Evolutionary conservation across 371 early-diverging fungal species (phyloP).

Genomic region (Thermomucor indicae-seudaticae): DNA sequence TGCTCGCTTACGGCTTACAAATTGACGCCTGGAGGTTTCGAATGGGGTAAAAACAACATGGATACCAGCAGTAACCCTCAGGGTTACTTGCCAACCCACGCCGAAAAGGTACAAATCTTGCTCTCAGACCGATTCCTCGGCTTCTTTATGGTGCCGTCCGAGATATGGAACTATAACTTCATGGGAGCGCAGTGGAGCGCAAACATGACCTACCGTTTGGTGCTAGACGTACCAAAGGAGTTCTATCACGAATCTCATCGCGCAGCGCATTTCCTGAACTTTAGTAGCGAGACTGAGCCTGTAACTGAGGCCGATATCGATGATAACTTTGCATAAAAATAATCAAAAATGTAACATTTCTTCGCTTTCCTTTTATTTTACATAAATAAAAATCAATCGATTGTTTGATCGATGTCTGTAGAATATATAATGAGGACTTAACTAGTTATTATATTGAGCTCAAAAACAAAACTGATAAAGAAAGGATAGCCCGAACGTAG

Average conservation of each 20-base stretch:
- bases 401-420: no score
- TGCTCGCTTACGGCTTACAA: constrained; percentile 95
- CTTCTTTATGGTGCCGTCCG: constrained; percentile 96
- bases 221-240: constrained; percentile 90
- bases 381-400: not conserved
- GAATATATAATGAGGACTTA: no score
- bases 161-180: constrained; percentile 92
- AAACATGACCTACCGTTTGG: constrained; percentile 88
- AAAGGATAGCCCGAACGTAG: no score
- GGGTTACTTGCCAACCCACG: constrained; percentile 85
- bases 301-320: constrained; percentile 67
- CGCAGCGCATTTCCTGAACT: constrained; percentile 94
- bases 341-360: no score
- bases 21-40: constrained; percentile 91
- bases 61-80: constrained; percentile 77
- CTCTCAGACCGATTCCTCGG: constrained; percentile 94
- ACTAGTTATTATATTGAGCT: no score
- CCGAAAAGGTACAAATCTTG: constrained; percentile 94
- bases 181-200: constrained; percentile 90
- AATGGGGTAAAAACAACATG: constrained; percentile 89
- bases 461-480: no score
- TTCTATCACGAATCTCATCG: constrained; percentile 97
- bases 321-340: constrained; percentile 70
- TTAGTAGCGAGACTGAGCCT: constrained; percentile 78
- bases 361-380: not conserved